Evolutionary conservation across 139 green algal species (phyloP).

Genomic region (Raphidocelis subcapitata): DNA sequence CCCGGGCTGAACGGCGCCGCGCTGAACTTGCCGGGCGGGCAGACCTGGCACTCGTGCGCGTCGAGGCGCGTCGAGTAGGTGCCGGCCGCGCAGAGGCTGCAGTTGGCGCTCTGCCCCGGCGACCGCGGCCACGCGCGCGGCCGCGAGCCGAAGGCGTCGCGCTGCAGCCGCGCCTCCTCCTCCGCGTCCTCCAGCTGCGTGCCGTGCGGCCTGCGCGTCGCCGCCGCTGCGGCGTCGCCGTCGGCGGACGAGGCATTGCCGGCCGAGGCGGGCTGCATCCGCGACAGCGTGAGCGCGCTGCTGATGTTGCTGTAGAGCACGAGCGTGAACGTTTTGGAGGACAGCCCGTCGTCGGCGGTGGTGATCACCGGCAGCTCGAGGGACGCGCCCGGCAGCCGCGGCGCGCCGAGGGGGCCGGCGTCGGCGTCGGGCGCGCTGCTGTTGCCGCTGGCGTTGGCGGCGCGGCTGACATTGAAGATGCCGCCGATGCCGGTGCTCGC

Average conservation of each 20-base stretch:
- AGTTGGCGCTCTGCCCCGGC: slow-evolving; percentile 20
- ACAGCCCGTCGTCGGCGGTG: slow-evolving; percentile 27
- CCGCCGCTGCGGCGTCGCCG: background rate
- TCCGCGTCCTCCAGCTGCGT: background rate
- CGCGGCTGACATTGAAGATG: background rate
- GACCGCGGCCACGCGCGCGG: slow-evolving; percentile 15
- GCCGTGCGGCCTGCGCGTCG: background rate
- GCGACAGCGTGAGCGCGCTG: background rate
- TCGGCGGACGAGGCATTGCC: background rate
- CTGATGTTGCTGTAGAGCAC: slow-evolving; percentile 24
- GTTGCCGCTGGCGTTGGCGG: background rate
- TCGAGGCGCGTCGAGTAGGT: slow-evolving; percentile 16
- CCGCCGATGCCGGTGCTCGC: background rate
- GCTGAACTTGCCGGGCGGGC: slow-evolving; percentile 30
- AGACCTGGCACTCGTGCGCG: slow-evolving; percentile 28
- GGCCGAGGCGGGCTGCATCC: background rate
- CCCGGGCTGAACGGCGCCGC: slow-evolving; percentile 14
- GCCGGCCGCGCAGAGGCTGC: slow-evolving; percentile 19
- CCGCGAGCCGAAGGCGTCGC: slow-evolving; percentile 4
- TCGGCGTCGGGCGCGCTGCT: background rate
- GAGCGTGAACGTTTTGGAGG: slow-evolving; percentile 23
- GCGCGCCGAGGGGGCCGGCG: background rate
- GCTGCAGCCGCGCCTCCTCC: slow-evolving; percentile 4
- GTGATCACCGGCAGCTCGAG: slow-evolving; percentile 27
- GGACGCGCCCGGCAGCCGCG: slow-evolving; percentile 10